Evolutionary conservation across 257 asterid species (phyloP).

Genomic region (Penstemon newberryi): DNA sequence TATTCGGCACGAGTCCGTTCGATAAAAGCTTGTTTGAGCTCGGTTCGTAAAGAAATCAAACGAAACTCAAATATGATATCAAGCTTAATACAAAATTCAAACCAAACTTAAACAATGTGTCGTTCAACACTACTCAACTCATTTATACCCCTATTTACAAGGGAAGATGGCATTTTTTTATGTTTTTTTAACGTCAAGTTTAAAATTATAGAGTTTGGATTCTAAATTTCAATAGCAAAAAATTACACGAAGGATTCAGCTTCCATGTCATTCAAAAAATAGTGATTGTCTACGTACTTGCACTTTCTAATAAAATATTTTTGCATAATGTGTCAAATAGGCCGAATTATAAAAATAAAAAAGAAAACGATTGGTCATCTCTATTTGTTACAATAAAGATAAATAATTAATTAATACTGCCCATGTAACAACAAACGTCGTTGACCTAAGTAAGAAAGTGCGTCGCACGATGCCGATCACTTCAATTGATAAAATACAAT

Average conservation of each 20-base stretch:
- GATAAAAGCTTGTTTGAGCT: too few species aligned
- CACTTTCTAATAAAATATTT: neutral
- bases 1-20: too few species aligned
- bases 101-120: too few species aligned
- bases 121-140: too few species aligned
- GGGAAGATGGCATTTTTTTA: neutral
- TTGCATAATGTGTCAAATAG: conserved; percentile 1
- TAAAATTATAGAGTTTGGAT: neutral
- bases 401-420: neutral
- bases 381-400: neutral
- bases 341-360: neutral
- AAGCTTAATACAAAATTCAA: too few species aligned
- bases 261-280: neutral
- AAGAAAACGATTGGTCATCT: neutral
- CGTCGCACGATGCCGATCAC: conserved; percentile 32
- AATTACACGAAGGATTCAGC: neutral
- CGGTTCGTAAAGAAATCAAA: too few species aligned
- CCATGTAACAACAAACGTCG: conserved; percentile 1
- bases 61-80: too few species aligned
- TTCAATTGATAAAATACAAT: neutral
- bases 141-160: neutral
- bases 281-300: conserved; percentile 17
- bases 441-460: conserved; percentile 35
- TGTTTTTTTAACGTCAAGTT: conserved; percentile 9
- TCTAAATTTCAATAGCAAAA: neutral